Base-by-base conservation (phyloP, 2,329 filamentous ascomycete species). In the Trichophyton schoenleinii region DNA sequence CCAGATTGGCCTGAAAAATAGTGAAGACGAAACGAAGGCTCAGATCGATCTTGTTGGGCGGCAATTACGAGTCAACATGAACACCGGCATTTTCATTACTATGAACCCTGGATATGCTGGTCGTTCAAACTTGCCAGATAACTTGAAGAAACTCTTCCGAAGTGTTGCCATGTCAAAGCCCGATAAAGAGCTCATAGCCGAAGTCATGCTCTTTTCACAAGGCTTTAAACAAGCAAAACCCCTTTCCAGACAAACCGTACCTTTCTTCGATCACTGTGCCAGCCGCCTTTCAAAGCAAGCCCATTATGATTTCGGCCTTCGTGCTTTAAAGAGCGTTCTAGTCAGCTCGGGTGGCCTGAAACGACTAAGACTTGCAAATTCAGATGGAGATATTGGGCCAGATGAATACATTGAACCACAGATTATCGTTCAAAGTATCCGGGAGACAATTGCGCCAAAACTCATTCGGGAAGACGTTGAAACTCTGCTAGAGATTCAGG, bases 21-120 rank as follows among this genome's bases (percentile, higher is more conserved):
- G 87, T 38, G 87, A 79, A 6, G 85, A 90, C 61, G 89, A 96
- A 68, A 84, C 87, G 5, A 90, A 89, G 71, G 81, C 90, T 1
- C 88, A 96, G 71, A 97, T 99, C 67, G 94, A 99, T 73, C 80
- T 99, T 20, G 88, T 97, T 60, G 92, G 92, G 57, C 88, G 94
- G 61, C 91, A 95, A 67, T 81, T 99, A 57, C 84, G 82, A 65
- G 94, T 99, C 67, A 95, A 96, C 70, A 81, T 83, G 64, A 95
- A 96, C 72, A 97, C 95, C 58, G 94, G 94, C 68, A 94, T 99
- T 72, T 99, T 99, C 79, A 99, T 99, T 73, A 99, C 94, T 44
- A 99, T 99, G 95, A 99, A 99, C 74, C 94, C 94, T 73, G 94
- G 94, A 59, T 99, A 99, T 76, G 94, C 94, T 60, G 94, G 94